Base-by-base conservation (phyloP, 2,329 filamentous ascomycete genomes). In the Colletotrichum sublineola region DNA sequence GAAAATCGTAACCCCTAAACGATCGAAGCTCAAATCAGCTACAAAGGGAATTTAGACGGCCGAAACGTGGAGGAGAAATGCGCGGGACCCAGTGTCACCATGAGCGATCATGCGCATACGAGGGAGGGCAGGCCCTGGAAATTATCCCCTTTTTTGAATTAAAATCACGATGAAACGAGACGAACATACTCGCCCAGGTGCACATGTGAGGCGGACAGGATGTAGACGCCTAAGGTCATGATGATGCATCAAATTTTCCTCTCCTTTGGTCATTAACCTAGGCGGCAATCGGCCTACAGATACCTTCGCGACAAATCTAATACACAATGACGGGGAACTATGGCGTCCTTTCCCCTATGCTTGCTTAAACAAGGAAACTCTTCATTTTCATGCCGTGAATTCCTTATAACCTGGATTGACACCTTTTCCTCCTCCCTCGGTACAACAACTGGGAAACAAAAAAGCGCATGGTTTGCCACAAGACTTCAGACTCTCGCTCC, bases 91-190 rank as follows among this genome's bases (percentile, higher is more conserved):
- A 62, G 40, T 50, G 31, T 50, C 61, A 70, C 50, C 61, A 65
- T 70, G 55, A 68, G 44, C 29, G 36, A 73, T 55, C 61, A 65
- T 55, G 67, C 53, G 67, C 40, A 40, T 53, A 53, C 33, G 20
- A 60, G 55, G 61, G 60, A 65, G 56, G 70, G 61, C 70, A 73
- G 42, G 70, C 66, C 61, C 60, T 48, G 48, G 44, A 40, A 62
- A 38, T 42, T n/a, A 63, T n/a, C 52, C 2, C n/a, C 60, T 12
- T 72, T 68, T 55, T 63, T 42, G 63, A 63, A 73, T 70, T 65
- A 55, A 70, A 52, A 65, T 73, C 61, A 73, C 55, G 55, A 48
- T 73, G 61, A 65, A 65, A 61, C 56, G 60, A 56, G 65, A 56
- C 36, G 53, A 38, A 42, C 20, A 57, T 18, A 14, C 24, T 38